These are phyloP conservation scores for Cladosporium sp. DNA, from an alignment of 2,329 filamentous ascomycete genomes.

Conservation along the genomic window DNA sequence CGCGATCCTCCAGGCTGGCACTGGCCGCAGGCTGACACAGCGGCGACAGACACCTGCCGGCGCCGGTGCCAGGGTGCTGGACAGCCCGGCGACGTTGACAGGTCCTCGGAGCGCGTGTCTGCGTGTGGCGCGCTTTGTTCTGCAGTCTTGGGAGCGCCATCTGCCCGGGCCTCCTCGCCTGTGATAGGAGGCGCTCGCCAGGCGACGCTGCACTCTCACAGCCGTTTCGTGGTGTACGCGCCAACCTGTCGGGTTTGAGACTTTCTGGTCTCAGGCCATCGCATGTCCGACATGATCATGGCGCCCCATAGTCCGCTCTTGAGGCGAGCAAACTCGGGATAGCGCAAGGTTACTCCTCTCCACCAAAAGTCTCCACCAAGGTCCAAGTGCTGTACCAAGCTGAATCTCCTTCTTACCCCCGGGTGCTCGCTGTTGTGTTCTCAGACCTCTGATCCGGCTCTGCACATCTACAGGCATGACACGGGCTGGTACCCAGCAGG, in stretches of 20 bases:
- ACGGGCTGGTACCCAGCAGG: not conserved
- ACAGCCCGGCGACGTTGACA: constrained; percentile 4
- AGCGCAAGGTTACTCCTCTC: constrained; percentile 4
- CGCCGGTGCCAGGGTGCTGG: constrained; percentile 13
- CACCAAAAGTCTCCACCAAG: not conserved
- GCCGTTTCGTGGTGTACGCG: constrained; percentile 4
- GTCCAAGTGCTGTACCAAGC: not conserved
- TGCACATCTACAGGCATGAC: constrained; percentile 1
- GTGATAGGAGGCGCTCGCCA: not conserved
- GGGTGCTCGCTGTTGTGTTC: constrained; percentile 1
- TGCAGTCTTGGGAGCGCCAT: constrained; percentile 4
- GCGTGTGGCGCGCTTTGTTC: constrained; percentile 6
- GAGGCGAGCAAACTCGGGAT: constrained; percentile 7
- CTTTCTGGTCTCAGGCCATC: constrained; percentile 7
- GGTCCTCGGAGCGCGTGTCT: constrained; percentile 1
- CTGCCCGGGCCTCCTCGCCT: constrained; percentile 7
- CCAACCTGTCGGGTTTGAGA: not conserved
- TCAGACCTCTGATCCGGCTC: not conserved
- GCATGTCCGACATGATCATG: constrained; percentile 6
- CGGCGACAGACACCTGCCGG: constrained; percentile 2
- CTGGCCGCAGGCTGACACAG: constrained; percentile 8
- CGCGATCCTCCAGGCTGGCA: not conserved
- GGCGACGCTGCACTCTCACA: not conserved
- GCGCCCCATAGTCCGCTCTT: not conserved
- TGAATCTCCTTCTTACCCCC: not conserved